phyloP scores from a whole-genome alignment of 2,329 filamentous ascomycete genomes.

The Penicillium nordicum region DNA sequence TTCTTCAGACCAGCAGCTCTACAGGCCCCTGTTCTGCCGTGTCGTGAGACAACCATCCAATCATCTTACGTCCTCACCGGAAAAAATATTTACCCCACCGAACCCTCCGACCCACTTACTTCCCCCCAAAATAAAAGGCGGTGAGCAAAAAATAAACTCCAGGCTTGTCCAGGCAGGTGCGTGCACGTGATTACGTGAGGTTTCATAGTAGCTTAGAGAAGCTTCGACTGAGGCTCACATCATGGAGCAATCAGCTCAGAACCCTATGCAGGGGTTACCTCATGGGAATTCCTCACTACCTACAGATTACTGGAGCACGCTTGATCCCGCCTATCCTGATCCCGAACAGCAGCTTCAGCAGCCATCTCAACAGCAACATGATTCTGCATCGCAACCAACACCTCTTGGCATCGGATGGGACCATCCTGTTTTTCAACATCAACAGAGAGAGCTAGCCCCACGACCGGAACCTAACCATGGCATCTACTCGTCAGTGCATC shows the following conservation, averaged over 20 bases:
- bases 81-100: not conserved
- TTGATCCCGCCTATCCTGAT: constrained; percentile 34
- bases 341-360: constrained; percentile 27
- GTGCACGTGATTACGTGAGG: constrained; percentile 11
- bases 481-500: constrained; percentile 32
- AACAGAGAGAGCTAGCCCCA: constrained; percentile 24
- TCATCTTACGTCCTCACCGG: constrained; percentile 2
- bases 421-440: constrained; percentile 35
- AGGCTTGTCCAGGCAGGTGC: not conserved
- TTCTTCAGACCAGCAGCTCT: constrained; percentile 9
- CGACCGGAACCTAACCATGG: constrained; percentile 31
- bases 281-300: constrained; percentile 27
- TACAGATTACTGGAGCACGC: constrained; percentile 38
- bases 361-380: constrained; percentile 23
- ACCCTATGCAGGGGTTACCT: constrained; percentile 29
- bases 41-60: constrained; percentile 3
- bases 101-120: not conserved
- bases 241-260: constrained; percentile 38
- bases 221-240: constrained; percentile 13
- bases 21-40: constrained; percentile 7
- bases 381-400: constrained; percentile 21
- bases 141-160: constrained; percentile 1
- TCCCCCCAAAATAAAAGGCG: constrained; percentile 9
- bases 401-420: constrained; percentile 38
- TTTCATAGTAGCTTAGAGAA: constrained; percentile 6